A percentile compares a stretch with the other conserved stretches of the same genome.
These are phyloP conservation scores for Monilinia fructicola DNA, from an alignment of 2,329 filamentous ascomycete genomes.

Conservation along the genomic window DNA sequence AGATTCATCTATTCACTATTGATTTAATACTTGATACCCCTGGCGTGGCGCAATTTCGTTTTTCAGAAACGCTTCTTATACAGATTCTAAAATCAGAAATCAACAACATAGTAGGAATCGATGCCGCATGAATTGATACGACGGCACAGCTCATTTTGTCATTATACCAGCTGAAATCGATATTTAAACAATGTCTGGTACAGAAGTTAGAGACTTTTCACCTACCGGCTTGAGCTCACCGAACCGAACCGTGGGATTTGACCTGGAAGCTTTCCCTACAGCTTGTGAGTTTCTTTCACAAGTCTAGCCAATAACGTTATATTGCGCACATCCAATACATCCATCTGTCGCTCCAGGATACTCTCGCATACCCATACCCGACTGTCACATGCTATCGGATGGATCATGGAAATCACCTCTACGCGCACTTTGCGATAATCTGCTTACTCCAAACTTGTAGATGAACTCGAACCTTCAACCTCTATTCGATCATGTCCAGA, in stretches of 20 bases:
- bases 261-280: slow-evolving; percentile 17
- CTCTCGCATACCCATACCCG: neutral
- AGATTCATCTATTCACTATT: neutral
- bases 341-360: neutral
- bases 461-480: slow-evolving; percentile 16
- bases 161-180: neutral
- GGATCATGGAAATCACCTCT: neutral
- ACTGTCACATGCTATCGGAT: neutral
- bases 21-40: neutral
- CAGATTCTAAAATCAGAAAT: no score
- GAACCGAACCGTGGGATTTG: slow-evolving; percentile 10
- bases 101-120: no score
- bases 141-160: neutral
- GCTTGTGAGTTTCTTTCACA: slow-evolving; percentile 16
- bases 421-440: slow-evolving; percentile 3
- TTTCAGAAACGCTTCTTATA: neutral
- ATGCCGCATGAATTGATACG: neutral
- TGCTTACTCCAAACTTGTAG: slow-evolving; percentile 14
- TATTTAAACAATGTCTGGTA: slow-evolving; percentile 3
- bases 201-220: slow-evolving; percentile 26
- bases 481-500: slow-evolving; percentile 14
- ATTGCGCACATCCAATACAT: neutral
- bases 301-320: neutral
- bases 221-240: slow-evolving; percentile 6
- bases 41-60: neutral